A percentile compares a stretch with the other conserved stretches of the same genome.
phyloP scores from a whole-genome alignment of 2,329 filamentous ascomycete genomes.

The Emergomyces orientalis region DNA sequence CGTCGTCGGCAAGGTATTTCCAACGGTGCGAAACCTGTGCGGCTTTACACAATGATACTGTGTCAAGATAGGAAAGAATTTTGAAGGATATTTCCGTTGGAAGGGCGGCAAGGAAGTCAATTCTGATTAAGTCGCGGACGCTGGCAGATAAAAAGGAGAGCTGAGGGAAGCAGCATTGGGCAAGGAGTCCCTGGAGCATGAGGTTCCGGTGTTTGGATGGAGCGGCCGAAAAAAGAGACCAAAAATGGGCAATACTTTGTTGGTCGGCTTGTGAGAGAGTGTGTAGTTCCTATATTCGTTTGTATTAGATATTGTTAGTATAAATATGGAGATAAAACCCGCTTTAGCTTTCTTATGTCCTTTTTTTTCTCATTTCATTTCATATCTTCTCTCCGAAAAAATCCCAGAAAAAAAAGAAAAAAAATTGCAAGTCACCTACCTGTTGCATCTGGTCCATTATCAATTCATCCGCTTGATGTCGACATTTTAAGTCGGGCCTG shows the following conservation, averaged over 20 bases:
- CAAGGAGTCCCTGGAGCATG: conserved; percentile 92
- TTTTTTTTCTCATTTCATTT: background rate
- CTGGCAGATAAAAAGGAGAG: conserved; percentile 85
- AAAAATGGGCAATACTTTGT: conserved; percentile 92
- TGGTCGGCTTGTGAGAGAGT: conserved; percentile 74
- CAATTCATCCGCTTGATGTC: conserved; percentile 82
- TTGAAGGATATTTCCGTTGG: conserved; percentile 88
- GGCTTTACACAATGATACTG: conserved; percentile 87
- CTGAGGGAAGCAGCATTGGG: conserved; percentile 95
- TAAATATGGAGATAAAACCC: background rate
- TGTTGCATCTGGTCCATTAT: conserved; percentile 93
- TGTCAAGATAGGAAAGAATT: conserved; percentile 87
- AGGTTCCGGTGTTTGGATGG: conserved; percentile 88
- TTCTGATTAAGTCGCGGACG: conserved; percentile 89
- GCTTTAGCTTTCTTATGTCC: background rate
- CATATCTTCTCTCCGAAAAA: background rate
- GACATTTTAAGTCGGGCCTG: conserved; percentile 84
- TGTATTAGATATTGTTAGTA: background rate
- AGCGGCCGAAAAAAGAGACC: conserved; percentile 94
- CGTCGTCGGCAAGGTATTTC: conserved; percentile 86
- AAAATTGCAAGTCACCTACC: conserved; percentile 43
- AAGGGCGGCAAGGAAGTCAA: conserved; percentile 86
- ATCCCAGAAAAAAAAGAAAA: too few relatives aligned
- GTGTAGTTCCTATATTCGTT: conserved; percentile 59
- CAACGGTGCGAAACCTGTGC: conserved; percentile 86